phyloP scores from a whole-genome alignment of 2,329 filamentous ascomycete genomes.

The Mycosphaerella arachidis region DNA sequence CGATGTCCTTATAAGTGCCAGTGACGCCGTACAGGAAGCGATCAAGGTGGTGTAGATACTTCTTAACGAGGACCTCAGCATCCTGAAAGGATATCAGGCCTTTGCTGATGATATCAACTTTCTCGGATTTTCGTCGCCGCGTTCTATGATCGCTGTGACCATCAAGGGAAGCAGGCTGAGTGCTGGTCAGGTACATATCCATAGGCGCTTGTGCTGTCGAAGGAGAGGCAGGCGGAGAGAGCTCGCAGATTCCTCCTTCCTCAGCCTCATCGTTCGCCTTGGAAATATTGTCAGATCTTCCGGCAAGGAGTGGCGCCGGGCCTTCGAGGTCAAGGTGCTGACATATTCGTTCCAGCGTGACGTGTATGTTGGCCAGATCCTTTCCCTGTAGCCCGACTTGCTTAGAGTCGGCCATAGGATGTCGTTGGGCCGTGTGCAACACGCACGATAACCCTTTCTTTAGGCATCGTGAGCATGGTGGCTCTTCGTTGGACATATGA shows the following conservation, averaged over 20 bases:
- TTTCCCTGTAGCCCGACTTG: slow-evolving; percentile 18
- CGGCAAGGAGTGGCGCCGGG: slow-evolving; percentile 30
- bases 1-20: slow-evolving; percentile 44
- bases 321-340: slow-evolving; percentile 37
- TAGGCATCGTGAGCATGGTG: slow-evolving; percentile 47
- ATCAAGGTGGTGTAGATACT: slow-evolving; percentile 44
- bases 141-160: slow-evolving; percentile 28
- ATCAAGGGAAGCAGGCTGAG: slow-evolving; percentile 32
- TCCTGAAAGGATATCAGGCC: slow-evolving; percentile 44
- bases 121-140: slow-evolving; percentile 39
- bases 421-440: slow-evolving; percentile 50
- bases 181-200: slow-evolving; percentile 24
- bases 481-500: slow-evolving; percentile 48
- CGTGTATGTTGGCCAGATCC: slow-evolving; percentile 32
- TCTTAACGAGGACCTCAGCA: slow-evolving; percentile 39
- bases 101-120: slow-evolving; percentile 48
- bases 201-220: slow-evolving; percentile 34
- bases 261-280: slow-evolving; percentile 3
- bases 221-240: slow-evolving; percentile 30
- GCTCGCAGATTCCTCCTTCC: slow-evolving; percentile 10
- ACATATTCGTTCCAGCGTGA: slow-evolving; percentile 40
- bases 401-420: slow-evolving; percentile 42
- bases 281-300: slow-evolving; percentile 2
- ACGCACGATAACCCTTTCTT: slow-evolving; percentile 49
- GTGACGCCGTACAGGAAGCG: slow-evolving; percentile 48